These are phyloP conservation scores for Aspergillus panamensis DNA, from an alignment of 495 filamentous ascomycete genomes.

Conservation along the genomic window DNA sequence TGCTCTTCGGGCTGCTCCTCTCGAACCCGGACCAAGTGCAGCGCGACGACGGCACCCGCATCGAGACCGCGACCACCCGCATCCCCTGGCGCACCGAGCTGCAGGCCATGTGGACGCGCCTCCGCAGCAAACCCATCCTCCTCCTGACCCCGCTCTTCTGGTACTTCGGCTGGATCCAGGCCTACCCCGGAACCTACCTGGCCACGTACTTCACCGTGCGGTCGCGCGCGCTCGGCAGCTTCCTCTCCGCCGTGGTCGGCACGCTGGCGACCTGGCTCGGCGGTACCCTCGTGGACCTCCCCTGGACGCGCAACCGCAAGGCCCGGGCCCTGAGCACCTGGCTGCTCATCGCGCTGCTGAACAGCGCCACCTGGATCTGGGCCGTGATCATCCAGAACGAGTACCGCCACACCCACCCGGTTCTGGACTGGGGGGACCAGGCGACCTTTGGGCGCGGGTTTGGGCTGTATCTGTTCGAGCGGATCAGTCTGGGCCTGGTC, in stretches of 20 bases:
- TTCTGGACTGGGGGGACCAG: constrained; percentile 29
- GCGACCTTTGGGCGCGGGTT: constrained; percentile 39
- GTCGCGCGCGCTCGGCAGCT: constrained; percentile 45
- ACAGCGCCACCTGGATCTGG: constrained; percentile 29
- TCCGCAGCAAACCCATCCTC: constrained; percentile 45
- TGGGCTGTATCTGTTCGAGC: constrained; percentile 39
- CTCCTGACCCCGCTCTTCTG: constrained; percentile 51
- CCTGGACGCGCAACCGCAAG: constrained; percentile 23
- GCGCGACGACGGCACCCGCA: constrained; percentile 41
- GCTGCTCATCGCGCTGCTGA: constrained; percentile 20
- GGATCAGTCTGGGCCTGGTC: constrained; percentile 36
- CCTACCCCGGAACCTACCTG: constrained; percentile 53
- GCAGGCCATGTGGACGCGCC: constrained; percentile 31
- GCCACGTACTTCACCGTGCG: constrained; percentile 57
- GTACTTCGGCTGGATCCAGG: constrained; percentile 51
- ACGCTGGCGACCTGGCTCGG: constrained; percentile 34
- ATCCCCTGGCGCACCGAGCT: constrained; percentile 40
- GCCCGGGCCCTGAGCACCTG: constrained; percentile 21
- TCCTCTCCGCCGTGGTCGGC: constrained; percentile 45
- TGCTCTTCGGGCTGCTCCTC: constrained; percentile 46
- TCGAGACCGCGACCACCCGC: constrained; percentile 10
- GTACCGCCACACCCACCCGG: constrained; percentile 24
- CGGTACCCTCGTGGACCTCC: constrained; percentile 22
- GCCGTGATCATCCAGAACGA: constrained; percentile 28
- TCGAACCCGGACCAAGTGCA: constrained; percentile 54